These are phyloP conservation scores for Auriculariales sp. DNA, from an alignment of 768 basidiomycete species.

Conservation along the genomic window DNA sequence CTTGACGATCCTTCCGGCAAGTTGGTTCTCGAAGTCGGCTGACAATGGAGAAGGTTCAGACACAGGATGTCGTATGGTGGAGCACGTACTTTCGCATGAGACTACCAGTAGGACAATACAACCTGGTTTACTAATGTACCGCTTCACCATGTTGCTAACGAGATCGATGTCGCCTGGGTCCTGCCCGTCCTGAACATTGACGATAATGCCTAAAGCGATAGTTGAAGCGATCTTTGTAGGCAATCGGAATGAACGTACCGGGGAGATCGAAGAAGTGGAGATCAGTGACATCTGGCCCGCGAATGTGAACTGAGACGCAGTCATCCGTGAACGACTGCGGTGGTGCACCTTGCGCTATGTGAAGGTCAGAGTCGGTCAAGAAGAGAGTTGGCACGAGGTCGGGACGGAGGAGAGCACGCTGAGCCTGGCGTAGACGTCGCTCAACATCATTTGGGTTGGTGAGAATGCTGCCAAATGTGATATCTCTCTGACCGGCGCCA, in stretches of 20 bases:
- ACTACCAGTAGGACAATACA: conserved; percentile 48
- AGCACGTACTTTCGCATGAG: conserved; percentile 45
- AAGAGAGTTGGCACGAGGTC: conserved; percentile 2
- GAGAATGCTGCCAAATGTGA: conserved; percentile 6
- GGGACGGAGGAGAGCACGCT: conserved; percentile 11
- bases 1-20: conserved; percentile 52
- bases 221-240: not conserved
- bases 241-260: conserved; percentile 18
- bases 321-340: conserved; percentile 34
- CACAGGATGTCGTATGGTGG: not conserved
- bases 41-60: not conserved
- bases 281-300: conserved; percentile 43
- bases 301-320: conserved; percentile 42
- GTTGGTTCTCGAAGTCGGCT: conserved; percentile 77
- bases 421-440: conserved; percentile 9
- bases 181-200: conserved; percentile 33
- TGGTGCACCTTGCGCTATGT: conserved; percentile 8
- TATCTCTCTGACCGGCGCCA: conserved; percentile 10
- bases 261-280: conserved; percentile 54
- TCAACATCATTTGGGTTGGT: conserved; percentile 8
- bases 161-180: conserved; percentile 43
- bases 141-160: conserved; percentile 38
- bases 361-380: conserved; percentile 8
- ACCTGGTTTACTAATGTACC: conserved; percentile 46
- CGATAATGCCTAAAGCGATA: conserved; percentile 34